Base-by-base conservation (phyloP, 2,329 filamentous ascomycete species). In the Apiospora rasikravindrae region DNA sequence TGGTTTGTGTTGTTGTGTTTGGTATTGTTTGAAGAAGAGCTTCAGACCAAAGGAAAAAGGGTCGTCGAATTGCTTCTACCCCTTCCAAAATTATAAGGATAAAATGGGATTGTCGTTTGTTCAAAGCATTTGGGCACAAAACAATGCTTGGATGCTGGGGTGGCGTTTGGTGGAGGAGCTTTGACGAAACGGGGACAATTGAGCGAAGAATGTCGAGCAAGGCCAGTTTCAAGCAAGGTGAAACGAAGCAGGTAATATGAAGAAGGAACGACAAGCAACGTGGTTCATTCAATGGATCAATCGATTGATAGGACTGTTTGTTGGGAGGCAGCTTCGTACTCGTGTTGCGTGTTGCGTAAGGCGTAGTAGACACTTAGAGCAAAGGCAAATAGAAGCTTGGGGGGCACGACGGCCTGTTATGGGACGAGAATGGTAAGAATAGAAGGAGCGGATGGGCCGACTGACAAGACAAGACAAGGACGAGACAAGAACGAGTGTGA, bases 91-190 rank as follows among this genome's bases (percentile, higher is more conserved):
- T 13, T 64, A n/a, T 40, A 64, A 64, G 10, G 22, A 64, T 64
- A 64, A 24, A 61, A 64, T 40, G 33, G 57, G 33, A 64, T 64
- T 64, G 68, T 69, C 45, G 66, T 47, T 69, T 37, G 45, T 69
- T 71, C 70, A 69, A 40, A 64, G 57, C 57, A 64, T 64, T 40
- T 6, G 57, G 19, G 7, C 57, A 64, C 29, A 64, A 64, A 24
- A 64, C 19, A 44, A 61, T 51, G 45, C 47, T 40, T 49, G 40
- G 33, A 26, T 68, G 53, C 40, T 47, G 29, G 24, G 69, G 29
- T 64, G 57, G 57, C 57, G 57, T 64, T 64, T 37, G 19, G 33
- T 64, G 19, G 29, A 61, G 29, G 53, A 33, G 29, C 29, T 61
- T n/a, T 37, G 53, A 61, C 40, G 57, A 64, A 64, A 64, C 57